Base-by-base conservation (phyloP, 805 yeast species). In the Priceomyces carsonii region DNA sequence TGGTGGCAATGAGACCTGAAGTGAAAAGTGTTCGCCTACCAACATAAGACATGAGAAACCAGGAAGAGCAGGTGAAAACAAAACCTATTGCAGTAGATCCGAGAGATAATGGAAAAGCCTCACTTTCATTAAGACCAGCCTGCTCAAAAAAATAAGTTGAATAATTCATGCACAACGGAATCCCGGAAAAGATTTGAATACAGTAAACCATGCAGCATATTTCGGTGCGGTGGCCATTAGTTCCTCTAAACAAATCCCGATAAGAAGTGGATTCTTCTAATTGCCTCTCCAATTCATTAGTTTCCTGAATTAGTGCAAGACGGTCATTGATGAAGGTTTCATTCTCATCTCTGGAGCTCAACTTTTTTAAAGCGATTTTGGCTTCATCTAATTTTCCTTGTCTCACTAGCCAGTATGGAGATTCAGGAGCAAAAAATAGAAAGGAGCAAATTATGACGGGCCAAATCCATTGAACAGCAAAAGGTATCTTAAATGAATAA, bases 401-500 rank as follows among this genome's bases (percentile, higher is more conserved):
- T 40, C 60, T 59, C 23, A 71, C 69, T 41, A 65, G 57, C 73
- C 73, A 69, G 60, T 74, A 64, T 37, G 75, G 75, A 7, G 73
- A 66, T 56, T 69, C 66, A 14, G 73, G 72, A 36, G n/a, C n/a
- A n/a, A n/a, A n/a, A n/a, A n/a, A n/a, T n/a, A 68, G 59, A 40
- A 65, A 59, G 50, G 61, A 61, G 34, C 54, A n/a, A n/a, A n/a
- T n/a, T n/a, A n/a, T n/a, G 36, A 58, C 32, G 2, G 66, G 62
- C 66, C 68, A 64, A 28, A 47, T 51, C 70, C 70, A 64, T 38
- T 64, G 70, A 18, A 63, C 40, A 6, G 66, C 70, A 42, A 63
- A 70, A 1, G 73, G 73, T 29, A 69, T 53, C 29, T 52, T 50
- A 47, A 63, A 67, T 12, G 69, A 51, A 23, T 53, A 69, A 23